Percentiles rank a stretch among this genome's conserved stretches.
phyloP scores from a whole-genome alignment of 108 stramenopile species.

The Pseudonitzschia delicatissima region DNA sequence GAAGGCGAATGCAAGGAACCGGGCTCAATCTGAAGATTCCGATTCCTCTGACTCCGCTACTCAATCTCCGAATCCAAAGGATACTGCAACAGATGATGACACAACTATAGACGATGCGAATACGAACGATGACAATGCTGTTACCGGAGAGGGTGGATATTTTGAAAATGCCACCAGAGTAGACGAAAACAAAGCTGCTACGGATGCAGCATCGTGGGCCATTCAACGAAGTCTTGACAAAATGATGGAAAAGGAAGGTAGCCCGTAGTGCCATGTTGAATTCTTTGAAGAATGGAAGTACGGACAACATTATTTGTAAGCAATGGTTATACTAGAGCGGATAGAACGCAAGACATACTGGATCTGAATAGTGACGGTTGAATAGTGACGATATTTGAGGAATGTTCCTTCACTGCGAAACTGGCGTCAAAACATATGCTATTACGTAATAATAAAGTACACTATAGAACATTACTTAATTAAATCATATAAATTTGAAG shows the following conservation, averaged over 20 bases:
- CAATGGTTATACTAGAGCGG: no score
- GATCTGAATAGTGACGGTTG: no score
- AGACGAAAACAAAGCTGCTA: constrained; percentile 10
- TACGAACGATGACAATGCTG: not conserved
- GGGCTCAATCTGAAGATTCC: not conserved
- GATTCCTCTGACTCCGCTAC: not conserved
- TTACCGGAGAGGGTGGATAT: not conserved
- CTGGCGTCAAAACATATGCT: no score
- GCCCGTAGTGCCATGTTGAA: no score
- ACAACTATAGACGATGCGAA: not conserved
- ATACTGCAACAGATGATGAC: not conserved
- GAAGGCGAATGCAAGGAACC: constrained; percentile 7
- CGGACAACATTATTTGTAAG: no score
- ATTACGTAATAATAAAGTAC: no score
- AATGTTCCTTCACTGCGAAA: no score
- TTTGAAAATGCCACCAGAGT: not conserved
- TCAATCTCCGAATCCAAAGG: not conserved
- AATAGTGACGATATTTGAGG: no score
- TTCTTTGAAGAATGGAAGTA: no score
- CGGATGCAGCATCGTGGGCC: constrained; percentile 76
- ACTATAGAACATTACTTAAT: no score
- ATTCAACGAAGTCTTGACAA: constrained; percentile 56
- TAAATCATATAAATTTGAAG: no score
- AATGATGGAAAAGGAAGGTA: constrained; percentile 26
- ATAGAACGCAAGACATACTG: no score